Conservation (phyloP, 2,329 filamentous ascomycete species). For the Talaromyces sp. region DNA sequence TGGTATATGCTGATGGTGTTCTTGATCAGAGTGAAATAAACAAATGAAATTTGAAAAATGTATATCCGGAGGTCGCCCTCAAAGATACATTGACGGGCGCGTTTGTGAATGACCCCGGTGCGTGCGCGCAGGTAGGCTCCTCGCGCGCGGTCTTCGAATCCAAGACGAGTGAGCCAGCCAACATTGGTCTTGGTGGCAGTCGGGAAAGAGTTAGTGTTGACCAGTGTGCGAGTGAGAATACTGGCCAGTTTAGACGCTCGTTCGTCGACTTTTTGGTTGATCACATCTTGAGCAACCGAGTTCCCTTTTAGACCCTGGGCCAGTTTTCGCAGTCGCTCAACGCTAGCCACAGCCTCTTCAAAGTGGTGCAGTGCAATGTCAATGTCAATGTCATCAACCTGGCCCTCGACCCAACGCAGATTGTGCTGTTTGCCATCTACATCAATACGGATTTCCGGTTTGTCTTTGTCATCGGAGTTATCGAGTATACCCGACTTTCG, state of each 20-base stretch:
- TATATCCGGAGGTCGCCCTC: slow-evolving; percentile 89
- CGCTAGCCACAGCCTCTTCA: slow-evolving; percentile 73
- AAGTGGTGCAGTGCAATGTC: slow-evolving; percentile 88
- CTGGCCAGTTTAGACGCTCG: slow-evolving; percentile 71
- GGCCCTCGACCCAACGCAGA: slow-evolving; percentile 88
- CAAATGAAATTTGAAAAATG: slow-evolving; percentile 91
- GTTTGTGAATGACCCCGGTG: slow-evolving; percentile 70
- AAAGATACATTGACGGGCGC: slow-evolving; percentile 88
- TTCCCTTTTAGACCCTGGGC: slow-evolving; percentile 81
- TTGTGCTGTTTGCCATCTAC: slow-evolving; percentile 96
- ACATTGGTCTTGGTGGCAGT: slow-evolving; percentile 76
- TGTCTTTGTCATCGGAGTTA: slow-evolving; percentile 71
- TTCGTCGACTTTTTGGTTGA: slow-evolving; percentile 86
- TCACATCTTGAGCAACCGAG: slow-evolving; percentile 81
- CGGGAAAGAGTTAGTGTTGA: slow-evolving; percentile 71
- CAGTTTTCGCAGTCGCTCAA: slow-evolving; percentile 79
- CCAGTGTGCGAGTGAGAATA: slow-evolving; percentile 71
- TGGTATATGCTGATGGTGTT: slow-evolving; percentile 92
- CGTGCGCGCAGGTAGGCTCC: slow-evolving; percentile 81
- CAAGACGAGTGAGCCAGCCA: slow-evolving; percentile 77
- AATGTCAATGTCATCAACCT: slow-evolving; percentile 95
- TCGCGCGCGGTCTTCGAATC: slow-evolving; percentile 83
- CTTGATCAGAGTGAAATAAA: slow-evolving; percentile 90
- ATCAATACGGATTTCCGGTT: slow-evolving; percentile 74
- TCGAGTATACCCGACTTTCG: slow-evolving; percentile 79